A percentile compares a stretch with the other conserved stretches of the same genome.
Evolutionary conservation across 352 stramenopile species (phyloP).

Genomic region (Sclerospora graminicola): DNA sequence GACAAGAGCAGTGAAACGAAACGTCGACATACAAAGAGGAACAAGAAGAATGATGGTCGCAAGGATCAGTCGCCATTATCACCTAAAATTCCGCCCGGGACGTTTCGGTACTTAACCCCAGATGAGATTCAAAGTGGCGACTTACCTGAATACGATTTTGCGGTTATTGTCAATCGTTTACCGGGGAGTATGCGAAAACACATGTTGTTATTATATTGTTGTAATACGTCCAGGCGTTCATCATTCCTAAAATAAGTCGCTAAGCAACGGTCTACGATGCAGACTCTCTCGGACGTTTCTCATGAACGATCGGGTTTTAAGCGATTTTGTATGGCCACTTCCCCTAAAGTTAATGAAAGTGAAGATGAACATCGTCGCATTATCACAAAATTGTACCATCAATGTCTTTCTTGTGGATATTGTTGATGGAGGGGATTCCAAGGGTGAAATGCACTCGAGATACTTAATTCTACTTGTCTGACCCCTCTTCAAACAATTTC

Average conservation of each 20-base stretch:
- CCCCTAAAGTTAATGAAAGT: constrained; percentile 39
- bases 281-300: constrained; percentile 18
- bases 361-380: constrained; percentile 66
- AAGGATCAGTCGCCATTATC: not conserved
- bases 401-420: constrained; percentile 75
- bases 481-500: constrained; percentile 52
- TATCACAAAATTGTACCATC: too few species aligned
- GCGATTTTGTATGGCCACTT: constrained; percentile 48
- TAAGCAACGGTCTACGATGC: constrained; percentile 9
- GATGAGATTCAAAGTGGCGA: constrained; percentile 59
- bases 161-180: constrained; percentile 61
- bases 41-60: constrained; percentile 2
- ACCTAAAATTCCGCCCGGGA: constrained; percentile 21
- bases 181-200: constrained; percentile 23
- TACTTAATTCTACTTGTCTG: constrained; percentile 70
- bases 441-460: constrained; percentile 70
- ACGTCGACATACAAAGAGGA: constrained; percentile 4
- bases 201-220: constrained; percentile 31
- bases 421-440: constrained; percentile 75
- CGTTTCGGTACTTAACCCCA: constrained; percentile 72
- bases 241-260: constrained; percentile 3
- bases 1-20: constrained; percentile 5
- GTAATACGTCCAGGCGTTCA: not conserved
- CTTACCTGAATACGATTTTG: constrained; percentile 65
- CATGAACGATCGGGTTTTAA: constrained; percentile 50